These are phyloP conservation scores for Tetrapisispora fleetii DNA, from an alignment of 805 yeast genomes.

Conservation along the genomic window DNA sequence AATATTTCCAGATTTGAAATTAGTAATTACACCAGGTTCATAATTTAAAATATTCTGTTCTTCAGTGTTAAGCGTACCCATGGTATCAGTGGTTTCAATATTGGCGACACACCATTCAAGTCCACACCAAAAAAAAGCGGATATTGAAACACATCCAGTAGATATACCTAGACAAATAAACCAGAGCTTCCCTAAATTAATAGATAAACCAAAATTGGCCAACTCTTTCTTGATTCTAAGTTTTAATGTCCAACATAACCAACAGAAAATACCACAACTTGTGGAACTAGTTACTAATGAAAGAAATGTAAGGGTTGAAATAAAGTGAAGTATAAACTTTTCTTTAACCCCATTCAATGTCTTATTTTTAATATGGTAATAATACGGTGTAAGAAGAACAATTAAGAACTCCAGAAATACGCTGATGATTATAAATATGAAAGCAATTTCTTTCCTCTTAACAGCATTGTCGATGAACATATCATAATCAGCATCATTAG, in stretches of 20 bases:
- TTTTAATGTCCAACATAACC: conserved; percentile 14
- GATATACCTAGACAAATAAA: conserved; percentile 16
- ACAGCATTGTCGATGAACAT: conserved; percentile 8
- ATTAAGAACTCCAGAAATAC: conserved; percentile 8
- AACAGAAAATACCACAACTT: conserved; percentile 10
- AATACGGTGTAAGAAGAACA: conserved; percentile 15
- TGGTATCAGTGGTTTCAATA: neutral
- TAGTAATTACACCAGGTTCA: conserved; percentile 1
- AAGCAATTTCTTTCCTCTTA: conserved; percentile 11
- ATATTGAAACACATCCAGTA: conserved; percentile 13
- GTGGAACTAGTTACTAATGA: conserved; percentile 16
- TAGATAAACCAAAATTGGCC: conserved; percentile 20
- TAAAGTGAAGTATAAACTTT: conserved; percentile 14
- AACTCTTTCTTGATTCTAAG: conserved; percentile 17
- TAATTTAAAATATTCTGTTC: neutral
- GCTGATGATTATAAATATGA: conserved; percentile 12
- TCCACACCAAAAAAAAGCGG: conserved; percentile 27
- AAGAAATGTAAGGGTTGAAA: conserved; percentile 18
- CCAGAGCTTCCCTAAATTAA: conserved; percentile 20
- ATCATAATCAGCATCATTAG: neutral
- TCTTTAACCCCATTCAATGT: conserved; percentile 15
- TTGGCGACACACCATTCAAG: conserved; percentile 26
- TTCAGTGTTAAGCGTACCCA: neutral
- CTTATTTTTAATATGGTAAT: conserved; percentile 21
- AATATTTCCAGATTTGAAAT: neutral